These are phyloP conservation scores for Multifurca ochricompacta DNA, from an alignment of 768 basidiomycete species.

Conservation along the genomic window DNA sequence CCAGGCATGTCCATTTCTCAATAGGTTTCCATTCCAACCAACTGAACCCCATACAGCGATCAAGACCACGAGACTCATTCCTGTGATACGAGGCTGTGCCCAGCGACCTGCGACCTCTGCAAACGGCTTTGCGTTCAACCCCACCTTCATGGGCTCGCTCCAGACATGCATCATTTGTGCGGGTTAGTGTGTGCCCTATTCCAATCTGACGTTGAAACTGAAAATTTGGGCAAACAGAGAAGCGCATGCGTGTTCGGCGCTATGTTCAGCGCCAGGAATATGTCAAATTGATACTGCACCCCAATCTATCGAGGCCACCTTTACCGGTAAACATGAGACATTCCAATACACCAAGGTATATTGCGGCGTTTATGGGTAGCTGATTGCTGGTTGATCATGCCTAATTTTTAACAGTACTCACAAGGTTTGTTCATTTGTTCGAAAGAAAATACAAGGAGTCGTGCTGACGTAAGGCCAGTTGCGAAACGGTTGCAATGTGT, in stretches of 20 bases:
- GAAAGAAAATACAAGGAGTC: not conserved
- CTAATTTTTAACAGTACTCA: slow-evolving; percentile 34
- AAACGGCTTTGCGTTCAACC: slow-evolving; percentile 41
- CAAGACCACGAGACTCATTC: slow-evolving; percentile 38
- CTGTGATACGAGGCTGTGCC: slow-evolving; percentile 48
- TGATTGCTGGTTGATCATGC: not conserved
- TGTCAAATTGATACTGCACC: slow-evolving; percentile 55
- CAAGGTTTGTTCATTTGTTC: slow-evolving; percentile 39
- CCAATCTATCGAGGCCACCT: slow-evolving; percentile 53
- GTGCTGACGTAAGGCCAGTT: slow-evolving; percentile 26
- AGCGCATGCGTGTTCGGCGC: slow-evolving; percentile 38
- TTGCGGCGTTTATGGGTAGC: not conserved
- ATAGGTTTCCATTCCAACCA: not conserved
- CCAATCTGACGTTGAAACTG: not conserved
- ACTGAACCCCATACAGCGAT: slow-evolving; percentile 32
- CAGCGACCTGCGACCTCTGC: slow-evolving; percentile 47
- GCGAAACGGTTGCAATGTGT: slow-evolving; percentile 45
- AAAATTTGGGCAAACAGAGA: slow-evolving; percentile 31
- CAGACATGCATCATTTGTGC: slow-evolving; percentile 42
- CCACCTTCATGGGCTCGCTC: slow-evolving; percentile 46
- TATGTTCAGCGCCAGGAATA: slow-evolving; percentile 41
- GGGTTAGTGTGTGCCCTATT: slow-evolving; percentile 32
- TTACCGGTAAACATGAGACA: slow-evolving; percentile 50
- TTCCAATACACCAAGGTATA: slow-evolving; percentile 61
- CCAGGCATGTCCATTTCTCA: not conserved